Evolutionary conservation across 305 asterid genomes (phyloP).

Genomic region (Rubia occidens): DNA sequence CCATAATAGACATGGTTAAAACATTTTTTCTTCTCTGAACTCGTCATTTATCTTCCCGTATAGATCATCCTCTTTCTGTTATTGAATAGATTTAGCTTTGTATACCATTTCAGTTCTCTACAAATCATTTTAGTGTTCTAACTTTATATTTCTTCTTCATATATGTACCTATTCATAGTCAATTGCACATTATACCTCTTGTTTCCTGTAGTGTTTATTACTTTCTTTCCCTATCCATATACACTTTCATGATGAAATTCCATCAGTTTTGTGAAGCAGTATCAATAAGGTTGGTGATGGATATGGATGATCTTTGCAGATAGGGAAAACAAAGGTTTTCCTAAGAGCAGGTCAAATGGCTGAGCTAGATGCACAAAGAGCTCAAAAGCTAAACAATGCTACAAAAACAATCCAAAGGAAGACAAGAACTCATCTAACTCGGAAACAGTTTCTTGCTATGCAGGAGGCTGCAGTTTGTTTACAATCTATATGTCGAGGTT

Average conservation of each 20-base stretch:
- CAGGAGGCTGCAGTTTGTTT: conserved; percentile 51
- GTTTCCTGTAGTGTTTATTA: not conserved
- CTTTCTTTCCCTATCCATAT: not conserved
- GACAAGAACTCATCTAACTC: conserved; percentile 56
- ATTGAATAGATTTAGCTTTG: not conserved
- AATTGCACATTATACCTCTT: not conserved
- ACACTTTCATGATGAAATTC: not conserved
- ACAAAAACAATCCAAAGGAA: conserved; percentile 72
- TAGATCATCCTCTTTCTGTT: not conserved
- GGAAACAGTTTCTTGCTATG: conserved; percentile 65
- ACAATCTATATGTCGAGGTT: conserved; percentile 84
- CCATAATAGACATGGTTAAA: conserved; percentile 1
- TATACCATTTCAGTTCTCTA: not conserved
- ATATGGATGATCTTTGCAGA: conserved; percentile 40
- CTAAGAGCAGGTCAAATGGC: conserved; percentile 98
- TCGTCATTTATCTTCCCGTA: not conserved
- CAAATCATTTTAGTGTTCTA: not conserved
- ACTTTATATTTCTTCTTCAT: not conserved
- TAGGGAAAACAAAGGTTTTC: conserved; percentile 80
- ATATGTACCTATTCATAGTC: not conserved
- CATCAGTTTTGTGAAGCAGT: conserved; percentile 1
- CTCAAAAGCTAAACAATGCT: conserved; percentile 60
- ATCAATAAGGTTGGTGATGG: not conserved
- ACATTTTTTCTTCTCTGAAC: not conserved
- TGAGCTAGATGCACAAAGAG: conserved; percentile 83